A percentile compares a stretch with the other conserved stretches of the same genome.
Conservation (phyloP, 1,284 basidiomycete genomes). For the Bondarzewia mesenterica region DNA sequence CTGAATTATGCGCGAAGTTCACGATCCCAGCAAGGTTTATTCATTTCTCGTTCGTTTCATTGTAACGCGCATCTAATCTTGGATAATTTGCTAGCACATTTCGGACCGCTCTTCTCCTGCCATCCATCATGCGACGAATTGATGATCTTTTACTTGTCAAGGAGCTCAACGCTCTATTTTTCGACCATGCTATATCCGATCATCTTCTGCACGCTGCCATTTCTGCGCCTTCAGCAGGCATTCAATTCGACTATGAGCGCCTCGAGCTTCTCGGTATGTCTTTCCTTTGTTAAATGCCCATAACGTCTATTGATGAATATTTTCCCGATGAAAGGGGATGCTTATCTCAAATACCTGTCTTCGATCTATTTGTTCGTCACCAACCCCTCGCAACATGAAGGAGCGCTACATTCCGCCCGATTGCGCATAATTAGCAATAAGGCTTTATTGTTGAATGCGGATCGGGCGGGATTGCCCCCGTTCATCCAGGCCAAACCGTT, state of each 20-base stretch:
- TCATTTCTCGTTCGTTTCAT: too few species aligned
- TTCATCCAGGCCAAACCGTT: conserved; percentile 72
- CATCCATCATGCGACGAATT: conserved; percentile 61
- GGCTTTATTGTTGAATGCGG: conserved; percentile 48
- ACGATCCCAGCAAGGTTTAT: conserved; percentile 65
- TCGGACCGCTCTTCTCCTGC: conserved; percentile 58
- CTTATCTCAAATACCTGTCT: conserved; percentile 71
- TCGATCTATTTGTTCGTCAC: conserved; percentile 68
- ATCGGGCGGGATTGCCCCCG: conserved; percentile 47
- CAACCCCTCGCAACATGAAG: conserved; percentile 53
- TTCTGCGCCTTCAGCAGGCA: conserved; percentile 55
- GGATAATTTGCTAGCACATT: conserved; percentile 58
- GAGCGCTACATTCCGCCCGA: conserved; percentile 53
- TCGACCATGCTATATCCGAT: conserved; percentile 53
- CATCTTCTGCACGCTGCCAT: conserved; percentile 55
- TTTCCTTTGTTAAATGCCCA: too few species aligned
- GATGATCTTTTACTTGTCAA: conserved; percentile 67
- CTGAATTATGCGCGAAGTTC: conserved; percentile 44
- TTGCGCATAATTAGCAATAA: conserved; percentile 69
- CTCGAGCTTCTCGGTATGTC: conserved; percentile 66
- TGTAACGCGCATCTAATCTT: too few species aligned
- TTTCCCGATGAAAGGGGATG: conserved; percentile 63
- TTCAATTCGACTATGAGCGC: conserved; percentile 72
- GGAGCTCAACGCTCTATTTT: conserved; percentile 65
- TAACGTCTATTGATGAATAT: not conserved